These are phyloP conservation scores for Truncatella angustata DNA, from an alignment of 2,329 filamentous ascomycete species.

Conservation along the genomic window DNA sequence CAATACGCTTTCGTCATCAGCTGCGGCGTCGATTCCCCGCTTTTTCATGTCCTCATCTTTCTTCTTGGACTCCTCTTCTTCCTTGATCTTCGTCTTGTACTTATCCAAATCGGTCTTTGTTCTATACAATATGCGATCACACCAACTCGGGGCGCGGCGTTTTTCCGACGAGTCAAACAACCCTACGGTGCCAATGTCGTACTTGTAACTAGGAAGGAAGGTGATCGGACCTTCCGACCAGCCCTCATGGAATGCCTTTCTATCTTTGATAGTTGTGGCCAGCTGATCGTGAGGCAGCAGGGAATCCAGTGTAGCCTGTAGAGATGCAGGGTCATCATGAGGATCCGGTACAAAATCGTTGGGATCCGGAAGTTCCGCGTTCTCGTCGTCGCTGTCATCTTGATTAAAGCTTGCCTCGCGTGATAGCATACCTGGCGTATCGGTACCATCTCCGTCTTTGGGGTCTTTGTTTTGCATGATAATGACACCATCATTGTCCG, in stretches of 20 bases:
- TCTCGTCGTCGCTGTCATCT: constrained; percentile 20
- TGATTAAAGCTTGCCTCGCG: constrained; percentile 29
- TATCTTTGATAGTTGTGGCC: constrained; percentile 65
- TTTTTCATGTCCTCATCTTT: constrained; percentile 84
- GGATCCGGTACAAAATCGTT: constrained; percentile 68
- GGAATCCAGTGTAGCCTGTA: constrained; percentile 86
- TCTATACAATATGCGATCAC: constrained; percentile 86
- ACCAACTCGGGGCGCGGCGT: constrained; percentile 90
- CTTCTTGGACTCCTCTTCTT: constrained; percentile 65
- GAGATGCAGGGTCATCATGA: constrained; percentile 75
- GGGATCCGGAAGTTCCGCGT: constrained; percentile 52
- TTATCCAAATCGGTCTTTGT: constrained; percentile 68
- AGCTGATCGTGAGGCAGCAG: constrained; percentile 90
- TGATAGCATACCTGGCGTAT: constrained; percentile 29
- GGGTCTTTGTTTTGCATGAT: constrained; percentile 49
- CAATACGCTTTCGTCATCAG: constrained; percentile 76
- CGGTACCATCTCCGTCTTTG: constrained; percentile 33
- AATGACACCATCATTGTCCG: constrained; percentile 48
- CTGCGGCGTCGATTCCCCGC: constrained; percentile 70
- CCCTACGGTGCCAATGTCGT: constrained; percentile 89
- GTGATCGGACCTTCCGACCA: constrained; percentile 87
- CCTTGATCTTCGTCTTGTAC: constrained; percentile 59
- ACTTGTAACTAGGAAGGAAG: constrained; percentile 96
- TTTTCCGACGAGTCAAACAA: constrained; percentile 97
- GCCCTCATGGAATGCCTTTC: constrained; percentile 85